phyloP scores from a whole-genome alignment of 345 rosid genomes.

The Syzygium oleosum region DNA sequence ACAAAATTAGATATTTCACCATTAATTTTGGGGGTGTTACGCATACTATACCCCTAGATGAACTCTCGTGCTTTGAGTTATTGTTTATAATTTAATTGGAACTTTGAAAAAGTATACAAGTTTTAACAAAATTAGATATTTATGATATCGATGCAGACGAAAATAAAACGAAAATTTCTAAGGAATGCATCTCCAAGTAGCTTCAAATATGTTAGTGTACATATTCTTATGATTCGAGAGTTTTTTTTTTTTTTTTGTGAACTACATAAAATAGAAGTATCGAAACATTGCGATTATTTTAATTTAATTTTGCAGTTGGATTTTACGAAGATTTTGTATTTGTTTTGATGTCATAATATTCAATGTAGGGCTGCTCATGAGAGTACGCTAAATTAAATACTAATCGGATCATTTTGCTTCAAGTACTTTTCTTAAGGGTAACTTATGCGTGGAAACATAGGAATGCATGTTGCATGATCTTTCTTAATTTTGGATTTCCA shows the following conservation, averaged over 20 bases:
- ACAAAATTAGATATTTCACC: too few species aligned
- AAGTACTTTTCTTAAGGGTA: too few species aligned
- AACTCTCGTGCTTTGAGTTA: not conserved
- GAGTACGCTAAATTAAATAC: too few species aligned
- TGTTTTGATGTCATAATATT: too few species aligned
- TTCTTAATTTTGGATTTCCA: too few species aligned
- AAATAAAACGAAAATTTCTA: not conserved
- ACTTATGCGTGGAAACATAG: too few species aligned
- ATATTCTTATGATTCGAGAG: not conserved
- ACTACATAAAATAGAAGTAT: not conserved
- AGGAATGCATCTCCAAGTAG: not conserved
- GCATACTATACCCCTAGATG: not conserved
- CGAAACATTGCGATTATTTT: not conserved
- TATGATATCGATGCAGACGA: not conserved
- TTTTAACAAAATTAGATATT: rapidly evolving
- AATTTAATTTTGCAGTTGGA: not conserved
- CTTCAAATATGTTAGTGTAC: not conserved
- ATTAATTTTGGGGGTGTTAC: too few species aligned
- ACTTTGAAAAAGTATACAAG: not conserved
- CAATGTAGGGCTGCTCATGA: too few species aligned
- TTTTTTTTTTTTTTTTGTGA: too few species aligned
- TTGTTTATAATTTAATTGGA: not conserved
- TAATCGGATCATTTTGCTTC: too few species aligned
- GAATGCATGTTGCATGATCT: too few species aligned
- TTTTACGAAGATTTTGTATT: too few species aligned